These are phyloP conservation scores for Colletotrichum sublineola DNA, from an alignment of 2,329 filamentous ascomycete species.

Conservation along the genomic window DNA sequence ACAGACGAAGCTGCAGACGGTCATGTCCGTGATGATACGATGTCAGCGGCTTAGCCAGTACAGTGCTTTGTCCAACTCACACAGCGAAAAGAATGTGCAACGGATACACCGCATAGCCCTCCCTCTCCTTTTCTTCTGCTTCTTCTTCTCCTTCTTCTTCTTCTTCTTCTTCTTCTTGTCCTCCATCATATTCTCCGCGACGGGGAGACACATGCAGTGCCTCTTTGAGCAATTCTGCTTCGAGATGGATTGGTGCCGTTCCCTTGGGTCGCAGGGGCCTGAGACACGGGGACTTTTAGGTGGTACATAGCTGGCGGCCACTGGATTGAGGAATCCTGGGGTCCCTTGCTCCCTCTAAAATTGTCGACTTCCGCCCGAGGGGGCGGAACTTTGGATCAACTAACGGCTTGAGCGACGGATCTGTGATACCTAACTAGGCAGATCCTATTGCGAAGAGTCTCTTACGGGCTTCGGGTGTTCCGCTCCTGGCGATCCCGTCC, in stretches of 20 bases:
- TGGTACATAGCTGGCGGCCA: not conserved
- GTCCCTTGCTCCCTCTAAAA: too few relatives aligned
- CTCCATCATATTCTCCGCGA: too few relatives aligned
- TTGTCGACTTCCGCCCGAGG: too few relatives aligned
- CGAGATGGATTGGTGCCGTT: not conserved
- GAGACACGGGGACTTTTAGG: constrained; percentile 15
- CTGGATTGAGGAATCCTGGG: not conserved
- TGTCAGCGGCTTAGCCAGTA: constrained; percentile 28
- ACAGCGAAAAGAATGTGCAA: not conserved
- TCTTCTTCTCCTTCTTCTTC: too few relatives aligned
- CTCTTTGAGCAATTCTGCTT: not conserved
- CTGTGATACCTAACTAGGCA: not conserved
- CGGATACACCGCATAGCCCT: not conserved
- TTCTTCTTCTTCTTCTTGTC: too few relatives aligned
- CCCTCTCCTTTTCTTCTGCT: not conserved
- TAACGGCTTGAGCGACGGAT: not conserved
- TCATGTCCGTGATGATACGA: constrained; percentile 11
- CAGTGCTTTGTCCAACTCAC: constrained; percentile 2
- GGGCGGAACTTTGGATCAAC: not conserved
- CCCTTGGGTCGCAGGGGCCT: constrained; percentile 14
- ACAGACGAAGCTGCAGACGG: constrained; percentile 16
- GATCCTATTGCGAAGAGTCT: not conserved
- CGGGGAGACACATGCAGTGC: too few relatives aligned
- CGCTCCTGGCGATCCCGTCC: not conserved
- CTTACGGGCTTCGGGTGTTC: not conserved